Evolutionary conservation across 257 asterid genomes (phyloP).

Genomic region (Scutellaria minor): DNA sequence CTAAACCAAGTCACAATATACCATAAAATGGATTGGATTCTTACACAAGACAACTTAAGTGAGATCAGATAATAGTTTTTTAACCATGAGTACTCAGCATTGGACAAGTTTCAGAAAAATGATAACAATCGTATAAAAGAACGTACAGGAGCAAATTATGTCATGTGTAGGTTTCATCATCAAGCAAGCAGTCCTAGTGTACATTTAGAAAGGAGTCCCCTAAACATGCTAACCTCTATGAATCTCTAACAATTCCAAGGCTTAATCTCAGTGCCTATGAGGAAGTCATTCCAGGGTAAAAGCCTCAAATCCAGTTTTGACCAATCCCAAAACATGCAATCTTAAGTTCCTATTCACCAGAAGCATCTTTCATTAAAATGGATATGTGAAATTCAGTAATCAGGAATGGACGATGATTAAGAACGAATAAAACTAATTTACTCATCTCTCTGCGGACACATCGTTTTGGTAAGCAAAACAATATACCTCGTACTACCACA

Average conservation of each 20-base stretch:
- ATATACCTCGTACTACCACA: background rate
- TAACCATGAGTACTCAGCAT: background rate
- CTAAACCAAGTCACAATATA: background rate
- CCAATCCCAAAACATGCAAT: background rate
- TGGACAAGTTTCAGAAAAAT: background rate
- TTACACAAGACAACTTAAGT: slow-evolving; percentile 2
- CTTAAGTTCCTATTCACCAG: background rate
- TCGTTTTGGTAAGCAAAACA: background rate
- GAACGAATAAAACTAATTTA: slow-evolving; percentile 17
- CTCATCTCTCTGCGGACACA: slow-evolving; percentile 14
- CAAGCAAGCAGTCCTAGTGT: slow-evolving; percentile 13
- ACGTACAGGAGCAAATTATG: background rate
- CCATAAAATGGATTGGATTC: slow-evolving; percentile 1
- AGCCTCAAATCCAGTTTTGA: background rate
- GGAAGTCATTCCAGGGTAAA: background rate
- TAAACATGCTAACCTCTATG: background rate
- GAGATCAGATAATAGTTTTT: background rate
- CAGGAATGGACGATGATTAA: background rate
- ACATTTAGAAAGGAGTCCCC: background rate
- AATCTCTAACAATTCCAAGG: background rate
- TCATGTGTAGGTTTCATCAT: background rate
- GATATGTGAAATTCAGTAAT: background rate
- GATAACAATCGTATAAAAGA: background rate
- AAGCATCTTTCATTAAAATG: background rate
- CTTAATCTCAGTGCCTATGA: background rate